Conservation (phyloP, 305 asterid species). For the Fraxinus baroniana region DNA sequence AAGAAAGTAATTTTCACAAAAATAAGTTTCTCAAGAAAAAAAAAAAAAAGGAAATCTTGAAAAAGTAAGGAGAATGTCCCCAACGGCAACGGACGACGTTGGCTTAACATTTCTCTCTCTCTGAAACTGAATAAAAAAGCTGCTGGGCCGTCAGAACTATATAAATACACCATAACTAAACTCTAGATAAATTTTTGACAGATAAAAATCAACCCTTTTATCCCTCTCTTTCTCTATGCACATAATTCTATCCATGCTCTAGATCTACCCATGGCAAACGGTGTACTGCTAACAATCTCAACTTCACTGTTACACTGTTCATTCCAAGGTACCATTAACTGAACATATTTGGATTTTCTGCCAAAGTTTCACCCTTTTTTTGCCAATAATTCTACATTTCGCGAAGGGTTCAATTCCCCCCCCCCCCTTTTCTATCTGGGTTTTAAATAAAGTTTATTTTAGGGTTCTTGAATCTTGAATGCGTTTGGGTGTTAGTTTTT, state of each 20-base stretch:
- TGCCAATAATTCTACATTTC: neutral
- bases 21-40: neutral
- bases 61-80: slow-evolving; percentile 40
- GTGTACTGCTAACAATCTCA: slow-evolving; percentile 25
- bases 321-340: slow-evolving; percentile 31
- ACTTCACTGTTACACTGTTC: slow-evolving; percentile 27
- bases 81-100: slow-evolving; percentile 34
- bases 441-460: neutral
- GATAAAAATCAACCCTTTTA: slow-evolving; percentile 21
- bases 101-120: slow-evolving; percentile 18
- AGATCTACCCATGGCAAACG: slow-evolving; percentile 61
- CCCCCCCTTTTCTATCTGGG: neutral
- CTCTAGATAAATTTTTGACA: slow-evolving; percentile 26
- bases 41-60: neutral
- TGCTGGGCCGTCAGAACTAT: slow-evolving; percentile 33
- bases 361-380: slow-evolving; percentile 14
- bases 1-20: neutral
- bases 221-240: slow-evolving; percentile 17
- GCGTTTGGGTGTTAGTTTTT: slow-evolving; percentile 22
- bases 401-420: neutral
- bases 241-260: slow-evolving; percentile 49
- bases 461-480: slow-evolving; percentile 20
- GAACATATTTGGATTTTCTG: slow-evolving; percentile 23
- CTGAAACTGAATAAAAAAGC: slow-evolving; percentile 33
- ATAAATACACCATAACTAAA: slow-evolving; percentile 29